phyloP scores from a whole-genome alignment of 306 rosid species.

The Hippophae rhamnoides region DNA sequence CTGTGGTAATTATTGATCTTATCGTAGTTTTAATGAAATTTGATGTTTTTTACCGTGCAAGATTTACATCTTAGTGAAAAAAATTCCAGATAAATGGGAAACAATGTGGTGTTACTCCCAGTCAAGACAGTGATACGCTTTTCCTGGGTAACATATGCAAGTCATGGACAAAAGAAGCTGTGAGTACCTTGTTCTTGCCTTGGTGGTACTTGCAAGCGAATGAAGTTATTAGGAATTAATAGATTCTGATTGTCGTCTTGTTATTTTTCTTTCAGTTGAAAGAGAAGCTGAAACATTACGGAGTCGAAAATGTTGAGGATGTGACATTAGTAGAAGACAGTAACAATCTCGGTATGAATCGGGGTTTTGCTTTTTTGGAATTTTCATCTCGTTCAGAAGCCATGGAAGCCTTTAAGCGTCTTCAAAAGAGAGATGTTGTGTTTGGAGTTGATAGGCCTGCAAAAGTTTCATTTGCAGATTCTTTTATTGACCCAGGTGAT shows the following conservation, averaged over 20 bases:
- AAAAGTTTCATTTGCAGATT: slow-evolving; percentile 96
- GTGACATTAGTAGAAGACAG: slow-evolving; percentile 83
- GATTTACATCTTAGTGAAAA: slow-evolving; percentile 26
- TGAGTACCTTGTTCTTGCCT: slow-evolving; percentile 43
- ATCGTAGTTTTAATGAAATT: slow-evolving; percentile 22
- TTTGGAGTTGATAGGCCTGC: slow-evolving; percentile 99
- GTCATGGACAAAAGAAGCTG: slow-evolving; percentile 89
- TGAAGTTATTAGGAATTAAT: slow-evolving; percentile 22
- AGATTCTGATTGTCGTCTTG: slow-evolving; percentile 24
- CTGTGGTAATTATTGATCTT: slow-evolving; percentile 60
- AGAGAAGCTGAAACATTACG: slow-evolving; percentile 88
- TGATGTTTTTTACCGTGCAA: slow-evolving; percentile 14
- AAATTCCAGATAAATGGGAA: slow-evolving; percentile 92
- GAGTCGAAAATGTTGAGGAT: slow-evolving; percentile 89
- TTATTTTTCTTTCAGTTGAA: slow-evolving; percentile 59
- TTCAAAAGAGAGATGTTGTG: slow-evolving; percentile 84
- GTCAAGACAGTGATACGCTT: slow-evolving; percentile 96
- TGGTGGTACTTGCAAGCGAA: background rate
- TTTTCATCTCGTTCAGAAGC: slow-evolving; percentile 94
- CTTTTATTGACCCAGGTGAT: slow-evolving; percentile 94
- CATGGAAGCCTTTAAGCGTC: slow-evolving; percentile 92
- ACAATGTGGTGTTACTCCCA: slow-evolving; percentile 91
- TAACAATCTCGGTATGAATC: slow-evolving; percentile 79
- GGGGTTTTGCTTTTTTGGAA: slow-evolving; percentile 94
- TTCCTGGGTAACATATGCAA: slow-evolving; percentile 95